Evolutionary conservation across 2,329 filamentous ascomycete genomes (phyloP).

Genomic region (Trichophyton verrucosum): DNA sequence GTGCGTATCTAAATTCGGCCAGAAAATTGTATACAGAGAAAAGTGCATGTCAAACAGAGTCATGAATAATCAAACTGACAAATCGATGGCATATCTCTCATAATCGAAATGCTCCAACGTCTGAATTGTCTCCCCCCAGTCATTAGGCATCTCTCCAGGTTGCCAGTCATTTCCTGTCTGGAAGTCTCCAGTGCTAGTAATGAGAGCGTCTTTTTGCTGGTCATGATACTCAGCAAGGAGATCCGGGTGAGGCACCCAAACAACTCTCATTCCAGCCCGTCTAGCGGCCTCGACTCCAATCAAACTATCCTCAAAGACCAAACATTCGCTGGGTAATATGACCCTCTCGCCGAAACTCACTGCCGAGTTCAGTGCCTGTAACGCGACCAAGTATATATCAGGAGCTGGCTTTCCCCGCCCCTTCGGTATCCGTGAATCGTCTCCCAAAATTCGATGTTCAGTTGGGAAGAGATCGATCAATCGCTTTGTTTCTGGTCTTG

Average conservation of each 20-base stretch:
- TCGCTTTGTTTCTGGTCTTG: slow-evolving; percentile 14
- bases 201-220: slow-evolving; percentile 20
- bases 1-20: no score
- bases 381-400: slow-evolving; percentile 19
- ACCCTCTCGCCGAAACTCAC: neutral
- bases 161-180: slow-evolving; percentile 18
- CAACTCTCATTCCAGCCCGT: slow-evolving; percentile 25
- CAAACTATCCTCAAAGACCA: slow-evolving; percentile 27
- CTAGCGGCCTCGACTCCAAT: slow-evolving; percentile 23
- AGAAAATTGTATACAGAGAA: neutral
- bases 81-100: slow-evolving; percentile 25
- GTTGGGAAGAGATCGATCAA: slow-evolving; percentile 12
- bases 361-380: slow-evolving; percentile 15
- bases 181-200: slow-evolving; percentile 18
- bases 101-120: slow-evolving; percentile 31
- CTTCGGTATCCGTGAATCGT: slow-evolving; percentile 12
- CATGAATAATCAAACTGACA: neutral
- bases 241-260: slow-evolving; percentile 25
- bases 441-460: neutral
- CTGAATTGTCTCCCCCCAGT: slow-evolving; percentile 26
- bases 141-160: slow-evolving; percentile 27
- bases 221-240: slow-evolving; percentile 25
- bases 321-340: slow-evolving; percentile 21
- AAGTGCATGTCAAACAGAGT: neutral
- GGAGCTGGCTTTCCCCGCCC: slow-evolving; percentile 20